Evolutionary conservation across 176 grass and related monocot species (phyloP).

Genomic region (Microstegium vimineum): DNA sequence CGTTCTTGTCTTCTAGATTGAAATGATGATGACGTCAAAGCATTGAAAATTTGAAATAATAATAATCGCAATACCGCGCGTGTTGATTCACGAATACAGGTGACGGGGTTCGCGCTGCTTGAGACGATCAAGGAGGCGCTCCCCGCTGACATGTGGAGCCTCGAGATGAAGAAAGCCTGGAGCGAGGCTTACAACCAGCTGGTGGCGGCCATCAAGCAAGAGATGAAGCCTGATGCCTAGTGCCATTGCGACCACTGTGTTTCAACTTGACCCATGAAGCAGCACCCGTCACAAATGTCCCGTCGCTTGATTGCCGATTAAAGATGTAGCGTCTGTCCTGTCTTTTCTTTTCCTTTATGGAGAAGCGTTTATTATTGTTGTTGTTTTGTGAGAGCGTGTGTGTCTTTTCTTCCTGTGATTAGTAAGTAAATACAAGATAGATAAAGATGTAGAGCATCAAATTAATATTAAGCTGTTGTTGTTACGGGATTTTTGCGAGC

Average conservation of each 20-base stretch:
- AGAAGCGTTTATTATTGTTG: background rate
- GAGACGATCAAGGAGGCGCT: slow-evolving; percentile 75
- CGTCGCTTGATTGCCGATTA: background rate
- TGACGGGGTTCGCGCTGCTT: slow-evolving; percentile 70
- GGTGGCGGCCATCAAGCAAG: slow-evolving; percentile 68
- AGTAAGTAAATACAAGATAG: background rate
- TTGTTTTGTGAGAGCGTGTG: background rate
- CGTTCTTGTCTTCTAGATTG: background rate
- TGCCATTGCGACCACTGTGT: too few species aligned
- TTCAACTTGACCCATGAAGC: background rate
- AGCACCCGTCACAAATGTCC: background rate
- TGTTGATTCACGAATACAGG: slow-evolving; percentile 24
- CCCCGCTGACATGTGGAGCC: slow-evolving; percentile 65
- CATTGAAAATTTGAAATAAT: background rate
- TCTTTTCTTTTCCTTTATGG: too few species aligned
- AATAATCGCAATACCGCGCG: background rate
- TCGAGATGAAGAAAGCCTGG: slow-evolving; percentile 70
- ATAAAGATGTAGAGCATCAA: slow-evolving; percentile 25
- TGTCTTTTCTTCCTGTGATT: background rate
- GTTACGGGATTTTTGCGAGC: too few species aligned
- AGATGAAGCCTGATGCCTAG: slow-evolving; percentile 66
- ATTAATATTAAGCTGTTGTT: too few species aligned
- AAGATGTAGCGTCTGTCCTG: too few species aligned
- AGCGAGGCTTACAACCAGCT: slow-evolving; percentile 63
- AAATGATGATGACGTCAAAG: background rate